Evolutionary conservation across 2,329 filamentous ascomycete species (phyloP), one percentile per base, ranked within the genome.

Genomic region (Penicillium hesseltinei): DNA sequence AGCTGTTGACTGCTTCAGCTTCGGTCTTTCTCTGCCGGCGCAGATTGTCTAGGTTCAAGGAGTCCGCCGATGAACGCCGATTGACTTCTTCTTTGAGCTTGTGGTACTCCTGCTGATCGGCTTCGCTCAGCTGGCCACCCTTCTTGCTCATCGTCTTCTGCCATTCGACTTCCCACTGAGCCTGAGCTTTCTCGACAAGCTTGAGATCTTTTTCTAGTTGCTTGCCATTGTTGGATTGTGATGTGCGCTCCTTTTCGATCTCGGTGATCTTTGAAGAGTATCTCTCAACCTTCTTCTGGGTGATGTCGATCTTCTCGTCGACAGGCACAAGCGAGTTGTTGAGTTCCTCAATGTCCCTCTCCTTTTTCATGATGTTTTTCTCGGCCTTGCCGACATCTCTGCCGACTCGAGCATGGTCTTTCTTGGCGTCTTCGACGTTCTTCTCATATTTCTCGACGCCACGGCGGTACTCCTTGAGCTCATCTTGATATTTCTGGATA

Each of bases 401-500:
- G 38, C 84, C 85, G 31, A 90, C 88, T 57, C 88, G 84, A 4
- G 88, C 84, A 68, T 97, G 91, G n/a, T 93, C 89, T 66, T 87
- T 88, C 64, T 90, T 89, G 17, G 93, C 92, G 29, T 87, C 84
- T 52, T 96, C 91, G 5, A 97, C 84, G 57, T 84, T 86, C 62
- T 84, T 84, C 68, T 96, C 89, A 65, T 90, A 96, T 54, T 90
- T 87, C 68, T 95, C 90, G 21, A 97, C 88, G 36, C 91, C 92
- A 47, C 94, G 90, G 51, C 90, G 88, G 71, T 92, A 90, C 73
- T 97, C 93, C 73, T 96, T 96, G 21, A 99, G 81, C 66, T 97
- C 92, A 70, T 96, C 91, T 69, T 97, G 92, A 67, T 97, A 92
- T 66, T 90, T 91, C 68, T 93, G 88, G 57, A 99, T 99, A 68